A percentile compares a stretch with the other conserved stretches of the same genome.
Evolutionary conservation across 129 eudicot genomes (phyloP).

Genomic region (Artemisia argyi): DNA sequence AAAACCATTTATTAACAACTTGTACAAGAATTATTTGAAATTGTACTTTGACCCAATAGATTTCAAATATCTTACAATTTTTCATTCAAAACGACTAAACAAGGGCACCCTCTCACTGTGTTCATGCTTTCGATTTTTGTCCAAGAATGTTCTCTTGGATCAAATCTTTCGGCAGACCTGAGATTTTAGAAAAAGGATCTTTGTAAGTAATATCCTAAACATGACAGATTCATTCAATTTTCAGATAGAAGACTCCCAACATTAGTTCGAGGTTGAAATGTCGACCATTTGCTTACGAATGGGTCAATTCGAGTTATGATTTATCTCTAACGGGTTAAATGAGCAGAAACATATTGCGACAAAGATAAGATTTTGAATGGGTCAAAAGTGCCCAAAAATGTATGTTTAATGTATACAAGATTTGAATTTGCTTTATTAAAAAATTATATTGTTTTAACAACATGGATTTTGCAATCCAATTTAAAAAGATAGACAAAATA

Average conservation of each 20-base stretch:
- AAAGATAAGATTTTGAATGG: no score
- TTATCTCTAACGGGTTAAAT: neutral
- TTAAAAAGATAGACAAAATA: no score
- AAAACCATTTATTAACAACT: slow-evolving; percentile 6
- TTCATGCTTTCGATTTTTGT: slow-evolving; percentile 59
- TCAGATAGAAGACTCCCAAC: no score
- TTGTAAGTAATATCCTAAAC: neutral
- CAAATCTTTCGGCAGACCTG: slow-evolving; percentile 90
- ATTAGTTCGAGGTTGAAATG: no score
- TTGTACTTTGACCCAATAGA: no score
- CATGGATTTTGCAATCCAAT: no score
- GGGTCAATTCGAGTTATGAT: neutral
- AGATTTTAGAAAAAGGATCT: neutral
- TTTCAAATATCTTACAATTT: slow-evolving; percentile 62
- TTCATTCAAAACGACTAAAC: slow-evolving; percentile 60
- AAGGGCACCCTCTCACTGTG: slow-evolving; percentile 66
- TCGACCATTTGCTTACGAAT: neutral
- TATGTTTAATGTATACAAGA: no score
- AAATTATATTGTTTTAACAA: no score
- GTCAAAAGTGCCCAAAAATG: no score
- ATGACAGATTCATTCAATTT: no score
- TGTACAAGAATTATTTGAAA: neutral
- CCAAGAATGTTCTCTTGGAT: slow-evolving; percentile 93
- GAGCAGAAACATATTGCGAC: neutral
- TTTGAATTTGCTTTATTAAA: no score